Base-by-base conservation (phyloP, 2,329 filamentous ascomycete species). In the Trichophyton mentagrophytes region DNA sequence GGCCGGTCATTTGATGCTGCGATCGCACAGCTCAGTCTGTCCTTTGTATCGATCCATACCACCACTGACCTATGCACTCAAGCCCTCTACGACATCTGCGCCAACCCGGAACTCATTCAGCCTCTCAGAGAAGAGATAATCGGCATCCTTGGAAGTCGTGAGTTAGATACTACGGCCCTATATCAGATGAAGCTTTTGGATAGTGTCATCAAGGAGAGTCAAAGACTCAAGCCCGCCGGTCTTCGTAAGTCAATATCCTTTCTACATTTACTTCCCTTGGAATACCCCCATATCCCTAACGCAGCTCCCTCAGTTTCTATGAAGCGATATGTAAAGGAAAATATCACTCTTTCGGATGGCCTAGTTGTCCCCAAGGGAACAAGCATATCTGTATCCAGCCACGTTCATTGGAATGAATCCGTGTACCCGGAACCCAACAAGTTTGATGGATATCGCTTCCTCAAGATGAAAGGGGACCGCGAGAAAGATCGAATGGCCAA, bases 171-270 rank as follows among this genome's bases (percentile, higher is more conserved):
- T 63, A 69, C 68, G 1, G 64, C 72, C 0, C 64, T 78, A 2
- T 72, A 71, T 61, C 72, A 73, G 51, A 65, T 78, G 46, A 72
- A 72, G 61, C 65, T 76, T 1, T 63, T 78, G 63, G 76, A 78
- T 64, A 77, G 76, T 59, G 69, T 72, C 0, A 64, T 78, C 60
- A 77, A 77, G 57, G 75, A 78, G 63, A 66, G 60, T 2, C 70
- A 72, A 55, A 66, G 76, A 1, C 36, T 72, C 33, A 70, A 70
- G 46, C 69, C 70, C 2, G 30, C 66, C 17, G 61, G 58, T 3
- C 60, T 69, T 1, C 58, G 66, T 67, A 58, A 59, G 58, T 40
- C 20, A 13, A 33, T 11, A 11, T 15, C 8, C 25, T 13, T 17
- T 8, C 6, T 20, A 1, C 22, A 1, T 30, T 27, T 22, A 4